A percentile compares a stretch with the other conserved stretches of the same genome.
phyloP scores from a whole-genome alignment of 164 flowering plant species.

The Nelumbo lutea region DNA sequence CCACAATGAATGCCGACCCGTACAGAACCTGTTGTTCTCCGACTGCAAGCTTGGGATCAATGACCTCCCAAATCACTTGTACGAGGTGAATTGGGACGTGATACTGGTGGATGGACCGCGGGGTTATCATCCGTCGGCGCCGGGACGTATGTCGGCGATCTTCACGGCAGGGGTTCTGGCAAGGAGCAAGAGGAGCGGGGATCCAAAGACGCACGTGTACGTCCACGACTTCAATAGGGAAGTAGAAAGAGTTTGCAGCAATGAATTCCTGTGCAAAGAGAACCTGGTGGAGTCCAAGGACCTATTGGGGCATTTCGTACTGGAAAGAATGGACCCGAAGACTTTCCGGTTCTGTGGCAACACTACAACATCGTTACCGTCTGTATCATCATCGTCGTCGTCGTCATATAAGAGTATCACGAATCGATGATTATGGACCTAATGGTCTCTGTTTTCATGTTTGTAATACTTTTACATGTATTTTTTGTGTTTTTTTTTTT shows the following conservation, averaged over 20 bases:
- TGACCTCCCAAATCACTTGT: constrained; percentile 82
- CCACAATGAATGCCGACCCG: constrained; percentile 71
- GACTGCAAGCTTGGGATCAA: constrained; percentile 81
- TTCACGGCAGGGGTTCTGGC: constrained; percentile 90
- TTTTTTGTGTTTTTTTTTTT: too few relatives aligned
- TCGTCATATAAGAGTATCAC: constrained; percentile 3
- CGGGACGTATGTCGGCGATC: constrained; percentile 80
- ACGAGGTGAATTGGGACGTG: constrained; percentile 87
- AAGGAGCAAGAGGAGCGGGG: constrained; percentile 65
- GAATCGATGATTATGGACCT: neutral
- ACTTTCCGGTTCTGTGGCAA: constrained; percentile 47
- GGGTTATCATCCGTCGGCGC: constrained; percentile 67
- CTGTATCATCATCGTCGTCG: constrained; percentile 21
- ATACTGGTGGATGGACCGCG: constrained; percentile 88
- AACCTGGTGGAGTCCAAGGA: constrained; percentile 62
- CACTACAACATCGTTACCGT: constrained; percentile 4
- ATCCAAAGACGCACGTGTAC: constrained; percentile 61
- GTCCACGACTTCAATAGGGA: constrained; percentile 71
- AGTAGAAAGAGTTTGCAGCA: constrained; percentile 56
- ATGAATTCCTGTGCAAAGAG: constrained; percentile 72
- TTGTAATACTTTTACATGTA: too few relatives aligned
- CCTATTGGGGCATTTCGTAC: constrained; percentile 61
- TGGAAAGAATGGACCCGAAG: constrained; percentile 49
- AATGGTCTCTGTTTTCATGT: neutral
- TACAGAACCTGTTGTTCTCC: constrained; percentile 82